Evolutionary conservation across 805 yeast genomes (phyloP).

Genomic region (Suhomyces kilbournensis): DNA sequence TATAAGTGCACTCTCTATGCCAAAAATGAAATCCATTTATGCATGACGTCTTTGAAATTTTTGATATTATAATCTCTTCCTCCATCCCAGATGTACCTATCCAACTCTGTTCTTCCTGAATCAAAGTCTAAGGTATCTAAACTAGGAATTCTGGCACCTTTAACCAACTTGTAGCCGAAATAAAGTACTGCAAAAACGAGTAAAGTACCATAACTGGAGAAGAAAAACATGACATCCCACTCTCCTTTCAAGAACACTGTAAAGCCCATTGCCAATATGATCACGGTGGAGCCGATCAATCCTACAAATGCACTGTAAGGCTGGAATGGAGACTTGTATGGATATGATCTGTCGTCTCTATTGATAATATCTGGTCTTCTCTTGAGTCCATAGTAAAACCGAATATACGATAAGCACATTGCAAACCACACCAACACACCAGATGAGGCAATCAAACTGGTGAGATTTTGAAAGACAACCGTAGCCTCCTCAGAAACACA

Average conservation of each 20-base stretch:
- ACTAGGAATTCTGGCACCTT: conserved; percentile 63
- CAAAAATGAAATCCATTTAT: conserved; percentile 31
- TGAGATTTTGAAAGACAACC: conserved; percentile 61
- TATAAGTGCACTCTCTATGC: conserved; percentile 20
- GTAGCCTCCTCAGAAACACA: conserved; percentile 59
- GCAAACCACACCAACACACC: conserved; percentile 81
- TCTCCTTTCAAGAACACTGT: conserved; percentile 53
- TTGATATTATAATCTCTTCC: conserved; percentile 44
- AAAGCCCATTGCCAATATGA: conserved; percentile 59
- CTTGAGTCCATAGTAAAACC: conserved; percentile 63
- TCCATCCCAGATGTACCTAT: conserved; percentile 78
- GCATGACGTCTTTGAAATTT: conserved; percentile 30
- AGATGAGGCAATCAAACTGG: conserved; percentile 67
- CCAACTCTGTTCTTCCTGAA: conserved; percentile 81
- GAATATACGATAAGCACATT: conserved; percentile 59
- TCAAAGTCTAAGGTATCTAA: conserved; percentile 77
- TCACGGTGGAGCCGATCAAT: conserved; percentile 47
- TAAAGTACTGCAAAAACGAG: conserved; percentile 52
- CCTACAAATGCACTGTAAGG: conserved; percentile 69
- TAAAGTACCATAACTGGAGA: conserved; percentile 63
- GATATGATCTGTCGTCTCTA: conserved; percentile 61
- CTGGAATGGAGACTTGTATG: conserved; percentile 67
- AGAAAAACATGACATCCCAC: conserved; percentile 62
- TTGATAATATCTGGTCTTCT: conserved; percentile 62
- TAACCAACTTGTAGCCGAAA: conserved; percentile 52